Evolutionary conservation across 306 rosid genomes (phyloP).

Genomic region (Trifolium repens): DNA sequence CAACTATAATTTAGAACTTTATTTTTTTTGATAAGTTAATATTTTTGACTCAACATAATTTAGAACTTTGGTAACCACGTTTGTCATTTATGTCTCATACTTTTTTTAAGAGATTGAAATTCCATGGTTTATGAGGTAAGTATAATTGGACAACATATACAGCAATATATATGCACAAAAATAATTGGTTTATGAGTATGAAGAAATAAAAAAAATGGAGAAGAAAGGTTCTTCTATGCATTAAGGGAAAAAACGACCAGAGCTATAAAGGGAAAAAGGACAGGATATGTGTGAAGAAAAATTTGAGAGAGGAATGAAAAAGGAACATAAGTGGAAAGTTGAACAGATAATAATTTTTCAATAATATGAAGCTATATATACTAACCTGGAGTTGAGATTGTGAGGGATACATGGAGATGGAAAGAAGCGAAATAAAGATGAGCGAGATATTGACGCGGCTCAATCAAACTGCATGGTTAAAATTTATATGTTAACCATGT

Average conservation of each 20-base stretch:
- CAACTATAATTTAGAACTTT: no score
- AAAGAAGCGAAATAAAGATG: conserved; percentile 43
- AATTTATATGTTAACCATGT: conserved; percentile 45
- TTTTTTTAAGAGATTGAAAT: no score
- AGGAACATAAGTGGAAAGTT: background rate
- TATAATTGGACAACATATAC: background rate
- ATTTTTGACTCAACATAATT: no score
- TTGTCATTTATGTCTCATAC: conserved; percentile 8
- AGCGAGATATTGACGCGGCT: conserved; percentile 95
- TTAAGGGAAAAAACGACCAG: background rate
- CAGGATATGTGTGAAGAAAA: background rate
- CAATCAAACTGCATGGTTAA: conserved; percentile 69
- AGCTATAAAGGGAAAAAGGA: background rate
- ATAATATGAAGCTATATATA: background rate
- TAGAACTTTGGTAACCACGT: background rate
- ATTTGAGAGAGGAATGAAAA: background rate
- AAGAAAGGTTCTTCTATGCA: conserved; percentile 9
- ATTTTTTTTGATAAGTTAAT: no score
- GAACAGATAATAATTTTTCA: background rate
- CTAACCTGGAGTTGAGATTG: conserved; percentile 36
- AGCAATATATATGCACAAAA: background rate
- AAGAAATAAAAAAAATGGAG: conserved; percentile 10
- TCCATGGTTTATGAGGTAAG: background rate
- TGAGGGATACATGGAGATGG: conserved; percentile 32
- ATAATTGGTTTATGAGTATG: conserved; percentile 2